Percentiles rank a stretch among this genome's conserved stretches.
Conservation (phyloP, 352 stramenopile genomes). For the Globisporangium paddicum region DNA sequence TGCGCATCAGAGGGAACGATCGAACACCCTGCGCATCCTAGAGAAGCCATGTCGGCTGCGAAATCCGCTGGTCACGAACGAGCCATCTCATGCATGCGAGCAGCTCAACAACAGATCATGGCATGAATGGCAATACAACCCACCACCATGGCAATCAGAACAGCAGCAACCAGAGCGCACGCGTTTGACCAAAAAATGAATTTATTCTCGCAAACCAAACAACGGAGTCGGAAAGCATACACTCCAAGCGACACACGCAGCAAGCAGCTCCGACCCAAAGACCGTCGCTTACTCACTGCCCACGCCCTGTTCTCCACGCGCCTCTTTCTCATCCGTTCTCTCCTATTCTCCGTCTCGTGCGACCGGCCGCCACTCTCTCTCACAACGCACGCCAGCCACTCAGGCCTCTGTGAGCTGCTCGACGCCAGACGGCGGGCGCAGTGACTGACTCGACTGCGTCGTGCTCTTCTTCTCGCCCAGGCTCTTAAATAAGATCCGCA, state of each 20-base stretch:
- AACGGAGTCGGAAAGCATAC: background rate
- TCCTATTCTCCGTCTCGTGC: conserved; percentile 10
- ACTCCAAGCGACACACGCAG: background rate
- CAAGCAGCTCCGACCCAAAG: background rate
- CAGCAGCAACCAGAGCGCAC: background rate
- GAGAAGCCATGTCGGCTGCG: conserved; percentile 6
- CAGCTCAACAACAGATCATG: background rate
- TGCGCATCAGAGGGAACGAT: background rate
- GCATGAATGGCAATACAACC: background rate
- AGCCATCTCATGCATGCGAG: background rate
- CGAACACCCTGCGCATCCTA: conserved; percentile 1
- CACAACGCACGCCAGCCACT: background rate
- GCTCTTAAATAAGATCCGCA: conserved; percentile 97
- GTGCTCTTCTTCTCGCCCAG: conserved; percentile 16
- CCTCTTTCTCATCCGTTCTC: background rate
- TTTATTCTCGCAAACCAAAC: conserved; percentile 18
- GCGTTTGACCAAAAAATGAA: conserved; percentile 16
- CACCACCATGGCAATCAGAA: background rate
- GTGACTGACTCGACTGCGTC: conserved; percentile 29
- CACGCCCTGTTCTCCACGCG: background rate
- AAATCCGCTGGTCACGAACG: conserved; percentile 1
- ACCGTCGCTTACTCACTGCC: background rate
- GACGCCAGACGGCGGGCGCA: conserved; percentile 11
- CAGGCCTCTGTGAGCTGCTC: conserved; percentile 1
- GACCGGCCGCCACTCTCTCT: conserved; percentile 14